phyloP scores from a whole-genome alignment of 2,329 filamentous ascomycete species.

The Paecilomyces fulvus region DNA sequence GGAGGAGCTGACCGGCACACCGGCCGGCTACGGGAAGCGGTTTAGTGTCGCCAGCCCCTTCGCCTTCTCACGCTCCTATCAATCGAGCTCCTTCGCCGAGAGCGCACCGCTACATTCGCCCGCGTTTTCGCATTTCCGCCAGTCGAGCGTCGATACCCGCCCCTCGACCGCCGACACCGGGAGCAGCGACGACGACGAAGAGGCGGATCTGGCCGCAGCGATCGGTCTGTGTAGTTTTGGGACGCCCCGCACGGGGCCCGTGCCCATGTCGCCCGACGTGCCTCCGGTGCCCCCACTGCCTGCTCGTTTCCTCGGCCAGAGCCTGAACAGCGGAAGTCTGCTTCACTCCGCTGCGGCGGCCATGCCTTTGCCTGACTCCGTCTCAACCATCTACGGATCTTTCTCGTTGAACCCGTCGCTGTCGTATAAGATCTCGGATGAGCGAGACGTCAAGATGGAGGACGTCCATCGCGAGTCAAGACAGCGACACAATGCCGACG shows the following conservation, averaged over 20 bases:
- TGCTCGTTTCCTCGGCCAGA: slow-evolving; percentile 61
- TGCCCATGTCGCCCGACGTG: slow-evolving; percentile 59
- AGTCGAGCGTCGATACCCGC: slow-evolving; percentile 66
- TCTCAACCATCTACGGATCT: slow-evolving; percentile 33
- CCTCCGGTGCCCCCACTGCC: slow-evolving; percentile 85
- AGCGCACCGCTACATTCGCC: slow-evolving; percentile 43
- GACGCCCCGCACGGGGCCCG: slow-evolving; percentile 61
- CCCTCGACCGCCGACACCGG: slow-evolving; percentile 73
- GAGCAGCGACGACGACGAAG: slow-evolving; percentile 68
- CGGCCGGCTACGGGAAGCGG: slow-evolving; percentile 47
- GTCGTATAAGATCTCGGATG: slow-evolving; percentile 41
- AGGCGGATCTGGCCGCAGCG: slow-evolving; percentile 79
- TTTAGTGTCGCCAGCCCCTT: slow-evolving; percentile 41
- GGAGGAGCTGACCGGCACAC: slow-evolving; percentile 18
- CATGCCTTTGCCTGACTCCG: slow-evolving; percentile 25
- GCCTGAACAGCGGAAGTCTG: slow-evolving; percentile 37
- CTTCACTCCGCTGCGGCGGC: slow-evolving; percentile 16
- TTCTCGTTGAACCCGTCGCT: slow-evolving; percentile 37
- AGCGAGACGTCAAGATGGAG: slow-evolving; percentile 61
- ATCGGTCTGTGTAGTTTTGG: slow-evolving; percentile 84
- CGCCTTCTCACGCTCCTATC: slow-evolving; percentile 68
- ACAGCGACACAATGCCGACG: slow-evolving; percentile 45
- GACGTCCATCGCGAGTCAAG: slow-evolving; percentile 43
- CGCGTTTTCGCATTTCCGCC: slow-evolving; percentile 53
- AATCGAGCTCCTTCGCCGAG: slow-evolving; percentile 53